These are phyloP conservation scores for Acacia melanoxylon DNA, from an alignment of 306 rosid species.

Conservation along the genomic window DNA sequence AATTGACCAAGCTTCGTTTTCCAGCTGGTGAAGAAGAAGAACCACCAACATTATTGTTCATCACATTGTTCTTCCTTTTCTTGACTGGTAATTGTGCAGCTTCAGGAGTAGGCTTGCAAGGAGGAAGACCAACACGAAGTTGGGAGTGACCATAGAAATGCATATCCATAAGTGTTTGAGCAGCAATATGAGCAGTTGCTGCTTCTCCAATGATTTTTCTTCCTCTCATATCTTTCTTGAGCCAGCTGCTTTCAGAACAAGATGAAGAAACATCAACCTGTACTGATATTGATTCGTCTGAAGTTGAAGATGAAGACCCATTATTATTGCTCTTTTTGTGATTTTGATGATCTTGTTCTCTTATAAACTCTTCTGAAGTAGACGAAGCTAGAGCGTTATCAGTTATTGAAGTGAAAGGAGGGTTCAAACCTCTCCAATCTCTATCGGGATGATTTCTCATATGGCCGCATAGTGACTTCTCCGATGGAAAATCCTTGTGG, in stretches of 20 bases:
- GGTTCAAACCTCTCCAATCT: conserved; percentile 39
- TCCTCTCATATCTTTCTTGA: conserved; percentile 19
- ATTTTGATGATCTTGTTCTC: not conserved
- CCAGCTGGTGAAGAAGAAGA: not conserved
- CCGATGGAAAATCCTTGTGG: conserved; percentile 4
- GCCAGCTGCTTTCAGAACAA: conserved; percentile 18
- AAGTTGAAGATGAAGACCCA: not conserved
- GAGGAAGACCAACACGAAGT: not conserved
- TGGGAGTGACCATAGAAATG: not conserved
- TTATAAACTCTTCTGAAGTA: not conserved
- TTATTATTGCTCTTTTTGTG: not conserved
- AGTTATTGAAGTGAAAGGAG: not conserved
- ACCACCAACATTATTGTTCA: too few relatives aligned
- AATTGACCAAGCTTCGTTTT: not conserved
- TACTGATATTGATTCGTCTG: not conserved
- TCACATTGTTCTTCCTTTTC: not conserved
- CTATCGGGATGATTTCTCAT: conserved; percentile 31
- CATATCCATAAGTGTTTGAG: not conserved
- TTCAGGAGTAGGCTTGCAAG: too few relatives aligned
- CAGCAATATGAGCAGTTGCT: conserved; percentile 11
- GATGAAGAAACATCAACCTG: not conserved
- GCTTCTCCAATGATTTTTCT: not conserved
- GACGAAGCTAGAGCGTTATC: not conserved
- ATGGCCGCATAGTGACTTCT: conserved; percentile 27
- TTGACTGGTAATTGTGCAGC: not conserved